Percentiles rank a stretch among this genome's conserved stretches.
Evolutionary conservation across 1,284 basidiomycete species (phyloP).

Genomic region (Ganoderma lingzhi): DNA sequence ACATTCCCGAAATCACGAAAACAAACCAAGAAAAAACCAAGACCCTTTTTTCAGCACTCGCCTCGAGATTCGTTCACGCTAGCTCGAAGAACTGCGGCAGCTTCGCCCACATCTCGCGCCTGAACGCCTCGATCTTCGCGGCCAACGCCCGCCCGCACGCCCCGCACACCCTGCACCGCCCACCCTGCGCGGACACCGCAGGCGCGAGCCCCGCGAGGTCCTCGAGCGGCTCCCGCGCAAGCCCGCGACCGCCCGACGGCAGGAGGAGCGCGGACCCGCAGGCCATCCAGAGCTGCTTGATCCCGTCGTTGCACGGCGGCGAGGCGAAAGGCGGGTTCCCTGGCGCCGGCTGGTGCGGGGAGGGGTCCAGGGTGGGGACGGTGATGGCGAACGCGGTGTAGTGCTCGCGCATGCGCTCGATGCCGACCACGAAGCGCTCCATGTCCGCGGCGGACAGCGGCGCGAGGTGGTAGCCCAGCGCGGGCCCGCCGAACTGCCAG

Average conservation of each 20-base stretch:
- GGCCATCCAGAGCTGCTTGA: slow-evolving; percentile 16
- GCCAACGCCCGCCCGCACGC: slow-evolving; percentile 16
- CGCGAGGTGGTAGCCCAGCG: slow-evolving; percentile 36
- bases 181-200: slow-evolving; percentile 3
- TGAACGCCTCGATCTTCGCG: slow-evolving; percentile 15
- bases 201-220: slow-evolving; percentile 19
- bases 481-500: slow-evolving; percentile 36
- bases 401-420: slow-evolving; percentile 34
- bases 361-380: slow-evolving; percentile 11
- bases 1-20: too few species aligned
- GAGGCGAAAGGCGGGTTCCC: slow-evolving; percentile 2
- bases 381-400: slow-evolving; percentile 18
- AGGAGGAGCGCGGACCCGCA: slow-evolving; percentile 10
- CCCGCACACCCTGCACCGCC: slow-evolving; percentile 18
- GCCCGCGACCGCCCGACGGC: neutral
- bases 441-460: slow-evolving; percentile 37
- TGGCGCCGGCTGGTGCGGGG: neutral
- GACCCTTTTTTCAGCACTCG: too few species aligned
- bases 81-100: slow-evolving; percentile 26
- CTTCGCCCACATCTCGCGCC: slow-evolving; percentile 19
- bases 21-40: too few species aligned
- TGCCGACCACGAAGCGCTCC: slow-evolving; percentile 38
- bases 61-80: neutral
- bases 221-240: slow-evolving; percentile 26
- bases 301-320: slow-evolving; percentile 17